Evolutionary conservation across 768 basidiomycete genomes (phyloP).

Genomic region (Cantharellus cinnabarinus): DNA sequence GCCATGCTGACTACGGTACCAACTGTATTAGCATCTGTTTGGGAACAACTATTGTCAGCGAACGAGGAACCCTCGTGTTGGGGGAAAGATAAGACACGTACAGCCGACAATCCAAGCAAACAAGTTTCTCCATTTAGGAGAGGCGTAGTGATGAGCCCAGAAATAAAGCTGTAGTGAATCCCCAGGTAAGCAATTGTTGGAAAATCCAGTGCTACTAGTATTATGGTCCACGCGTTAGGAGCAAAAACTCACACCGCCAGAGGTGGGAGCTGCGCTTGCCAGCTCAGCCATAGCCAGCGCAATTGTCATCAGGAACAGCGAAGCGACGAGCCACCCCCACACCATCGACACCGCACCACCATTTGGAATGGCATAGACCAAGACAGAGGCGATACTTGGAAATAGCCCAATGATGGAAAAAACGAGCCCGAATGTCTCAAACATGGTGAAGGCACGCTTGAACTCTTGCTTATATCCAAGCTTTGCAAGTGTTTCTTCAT

Average conservation of each 20-base stretch:
- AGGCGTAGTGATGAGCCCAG: conserved; percentile 42
- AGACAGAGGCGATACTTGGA: conserved; percentile 18
- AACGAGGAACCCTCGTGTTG: conserved; percentile 29
- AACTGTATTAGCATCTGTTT: conserved; percentile 28
- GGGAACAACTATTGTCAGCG: neutral
- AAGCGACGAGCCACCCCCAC: conserved; percentile 53
- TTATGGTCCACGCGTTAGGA: neutral
- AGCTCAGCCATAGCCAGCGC: conserved; percentile 52
- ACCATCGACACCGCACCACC: conserved; percentile 53
- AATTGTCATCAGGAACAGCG: conserved; percentile 39
- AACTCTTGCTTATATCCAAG: conserved; percentile 23
- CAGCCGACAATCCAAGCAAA: conserved; percentile 54
- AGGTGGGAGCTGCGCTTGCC: conserved; percentile 50
- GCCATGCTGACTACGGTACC: conserved; percentile 30
- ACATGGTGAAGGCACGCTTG: conserved; percentile 19
- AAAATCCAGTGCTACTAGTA: too few species aligned
- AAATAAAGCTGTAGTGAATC: conserved; percentile 32
- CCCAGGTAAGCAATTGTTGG: neutral
- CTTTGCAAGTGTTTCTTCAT: conserved; percentile 18
- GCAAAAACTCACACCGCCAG: conserved; percentile 34
- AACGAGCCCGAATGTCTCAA: conserved; percentile 17
- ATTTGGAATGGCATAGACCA: conserved; percentile 38
- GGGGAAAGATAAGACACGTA: conserved; percentile 15
- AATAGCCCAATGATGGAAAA: conserved; percentile 13
- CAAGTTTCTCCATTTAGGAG: conserved; percentile 35